A percentile compares a stretch with the other conserved stretches of the same genome.
phyloP scores from a whole-genome alignment of 345 rosid genomes.

The Physaria fendleri region DNA sequence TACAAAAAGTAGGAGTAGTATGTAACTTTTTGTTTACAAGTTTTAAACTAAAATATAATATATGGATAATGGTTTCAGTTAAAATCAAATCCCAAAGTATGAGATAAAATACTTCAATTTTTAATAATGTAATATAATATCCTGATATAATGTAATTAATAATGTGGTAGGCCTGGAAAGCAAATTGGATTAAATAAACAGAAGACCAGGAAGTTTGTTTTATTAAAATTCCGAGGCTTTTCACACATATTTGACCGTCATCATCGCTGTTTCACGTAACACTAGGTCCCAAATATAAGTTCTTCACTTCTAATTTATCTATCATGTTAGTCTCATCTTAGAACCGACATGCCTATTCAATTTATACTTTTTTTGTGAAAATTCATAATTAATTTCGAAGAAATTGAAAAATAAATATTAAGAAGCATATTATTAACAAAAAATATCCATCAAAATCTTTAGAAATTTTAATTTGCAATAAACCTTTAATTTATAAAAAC shows the following conservation, averaged over 20 bases:
- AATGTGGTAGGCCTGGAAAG: neutral
- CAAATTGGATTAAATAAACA: slow-evolving; percentile 5
- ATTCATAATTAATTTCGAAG: neutral
- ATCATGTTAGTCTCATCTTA: neutral
- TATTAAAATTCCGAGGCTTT: slow-evolving; percentile 14
- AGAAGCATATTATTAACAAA: neutral
- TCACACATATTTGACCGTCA: slow-evolving; percentile 18
- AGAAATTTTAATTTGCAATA: too few species aligned
- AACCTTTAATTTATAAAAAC: too few species aligned
- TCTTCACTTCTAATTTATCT: too few species aligned
- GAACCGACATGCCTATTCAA: neutral
- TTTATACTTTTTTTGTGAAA: neutral
- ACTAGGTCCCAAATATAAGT: slow-evolving; percentile 18
- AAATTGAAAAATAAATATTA: neutral
- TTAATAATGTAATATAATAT: too few species aligned
- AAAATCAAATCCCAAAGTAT: too few species aligned
- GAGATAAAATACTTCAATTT: too few species aligned
- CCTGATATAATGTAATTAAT: neutral
- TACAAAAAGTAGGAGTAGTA: too few species aligned
- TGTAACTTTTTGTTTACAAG: slow-evolving; percentile 3
- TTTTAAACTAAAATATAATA: too few species aligned
- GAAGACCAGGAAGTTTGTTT: slow-evolving; percentile 26
- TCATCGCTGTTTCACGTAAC: slow-evolving; percentile 22
- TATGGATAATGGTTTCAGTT: too few species aligned
- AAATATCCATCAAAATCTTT: too few species aligned